Evolutionary conservation across 108 stramenopile species (phyloP), one percentile per base, ranked within the genome.

Genomic region (Heterococcus sp.): DNA sequence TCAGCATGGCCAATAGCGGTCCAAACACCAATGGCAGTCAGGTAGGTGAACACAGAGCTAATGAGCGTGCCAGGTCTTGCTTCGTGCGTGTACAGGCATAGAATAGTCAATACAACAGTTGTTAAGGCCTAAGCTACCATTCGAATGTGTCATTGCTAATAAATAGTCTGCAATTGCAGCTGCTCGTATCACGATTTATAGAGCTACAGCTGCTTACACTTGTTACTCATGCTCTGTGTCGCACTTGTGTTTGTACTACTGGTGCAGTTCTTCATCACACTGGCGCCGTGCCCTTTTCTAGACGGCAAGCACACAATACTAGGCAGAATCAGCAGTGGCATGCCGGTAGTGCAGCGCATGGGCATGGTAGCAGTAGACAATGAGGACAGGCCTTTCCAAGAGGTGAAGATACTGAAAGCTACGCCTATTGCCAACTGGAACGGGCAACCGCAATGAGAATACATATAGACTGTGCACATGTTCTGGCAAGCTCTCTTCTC

Each of bases 231-330:
- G 21, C 11, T 5, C 68, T 68, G 11, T 32, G 5, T 29, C 5
- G 68, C 11, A 32, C 68, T 68, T 29, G 11, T 68, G 11, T 5
- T 11, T 32, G 11, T 32, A 8, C 5, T 14, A 5, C 8, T 14
- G 26, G 75, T 70, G 34, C 96, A 97, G 89, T 99, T 99, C 85
- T 99, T 99, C 82, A 32, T 87, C 38, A 87, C 86, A 31, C 46
- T 86, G 0, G 79, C 32, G 21, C 46, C 38, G 4, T 83, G 88
- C n/a, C 72, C 70, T n/a, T 73, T 70, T 37, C 85, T 99, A 74
- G 97, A 99, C 88, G 92, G 93, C 32, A 97, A 97, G 84, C 98
- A 99, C 87, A 78, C 77, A 26, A 71, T 78, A 11, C 40, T 78
- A 29, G 77, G 77, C 1, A 34, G 77, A 14, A 63, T 78, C 4